A percentile compares a stretch with the other conserved stretches of the same genome.
Evolutionary conservation across 2,329 filamentous ascomycete genomes (phyloP).

Genomic region (Nigrospora oryzae): DNA sequence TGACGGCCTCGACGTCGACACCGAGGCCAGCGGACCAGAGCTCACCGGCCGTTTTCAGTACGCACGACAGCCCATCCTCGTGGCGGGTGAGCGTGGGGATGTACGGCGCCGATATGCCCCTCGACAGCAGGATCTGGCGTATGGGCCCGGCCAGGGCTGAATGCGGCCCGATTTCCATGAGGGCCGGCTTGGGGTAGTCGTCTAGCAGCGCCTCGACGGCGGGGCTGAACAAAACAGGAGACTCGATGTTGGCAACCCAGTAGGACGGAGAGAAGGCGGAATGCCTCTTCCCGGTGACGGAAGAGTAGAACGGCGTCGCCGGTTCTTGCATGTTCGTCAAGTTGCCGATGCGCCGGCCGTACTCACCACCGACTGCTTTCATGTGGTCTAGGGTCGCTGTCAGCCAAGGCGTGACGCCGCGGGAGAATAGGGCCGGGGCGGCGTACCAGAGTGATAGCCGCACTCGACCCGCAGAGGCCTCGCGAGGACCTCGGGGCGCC

Average conservation of each 20-base stretch:
- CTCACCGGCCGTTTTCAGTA: neutral
- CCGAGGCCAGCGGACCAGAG: neutral
- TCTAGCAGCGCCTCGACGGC: neutral
- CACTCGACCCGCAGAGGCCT: neutral
- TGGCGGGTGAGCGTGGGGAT: neutral
- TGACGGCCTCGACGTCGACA: conserved; percentile 3
- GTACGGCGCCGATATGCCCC: neutral
- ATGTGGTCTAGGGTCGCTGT: neutral
- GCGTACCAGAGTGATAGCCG: conserved; percentile 1
- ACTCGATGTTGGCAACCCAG: conserved; percentile 1
- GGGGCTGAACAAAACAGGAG: conserved; percentile 1
- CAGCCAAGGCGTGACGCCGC: neutral
- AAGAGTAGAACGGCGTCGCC: neutral
- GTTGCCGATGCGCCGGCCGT: neutral
- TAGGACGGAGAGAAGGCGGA: neutral
- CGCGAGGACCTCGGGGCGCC: neutral
- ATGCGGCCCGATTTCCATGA: conserved; percentile 1
- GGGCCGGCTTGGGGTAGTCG: conserved; percentile 2
- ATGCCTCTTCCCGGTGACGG: neutral
- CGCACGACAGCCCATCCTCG: neutral
- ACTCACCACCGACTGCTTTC: neutral
- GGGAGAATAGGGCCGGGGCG: neutral
- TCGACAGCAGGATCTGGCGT: neutral
- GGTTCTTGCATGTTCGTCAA: neutral
- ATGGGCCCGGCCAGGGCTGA: neutral